A percentile compares a stretch with the other conserved stretches of the same genome.
These are phyloP conservation scores for Coemansia sp. DNA, from an alignment of 192 early-diverging fungal genomes.

Conservation along the genomic window DNA sequence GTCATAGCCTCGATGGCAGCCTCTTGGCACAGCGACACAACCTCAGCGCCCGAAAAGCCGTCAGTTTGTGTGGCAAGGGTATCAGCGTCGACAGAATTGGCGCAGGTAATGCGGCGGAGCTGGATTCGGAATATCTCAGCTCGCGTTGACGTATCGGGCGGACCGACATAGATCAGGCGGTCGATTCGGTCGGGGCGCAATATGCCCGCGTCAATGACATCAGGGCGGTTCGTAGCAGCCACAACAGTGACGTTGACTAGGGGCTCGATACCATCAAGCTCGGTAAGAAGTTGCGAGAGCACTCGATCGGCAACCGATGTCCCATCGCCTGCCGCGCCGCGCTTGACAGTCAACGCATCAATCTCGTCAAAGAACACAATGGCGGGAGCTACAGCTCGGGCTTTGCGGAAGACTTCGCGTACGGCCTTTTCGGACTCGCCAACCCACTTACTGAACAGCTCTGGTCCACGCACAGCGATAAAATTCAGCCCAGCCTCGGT, in stretches of 20 bases:
- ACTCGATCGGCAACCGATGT: constrained; percentile 93
- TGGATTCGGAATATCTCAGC: constrained; percentile 81
- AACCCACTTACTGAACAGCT: constrained; percentile 99
- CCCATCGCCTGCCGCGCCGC: constrained; percentile 63
- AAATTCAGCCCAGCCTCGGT: constrained; percentile 97
- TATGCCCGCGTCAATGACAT: constrained; percentile 91
- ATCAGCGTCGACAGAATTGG: constrained; percentile 64
- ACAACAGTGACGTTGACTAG: constrained; percentile 95
- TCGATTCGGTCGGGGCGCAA: constrained; percentile 95
- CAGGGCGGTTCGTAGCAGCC: constrained; percentile 96
- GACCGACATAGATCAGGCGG: constrained; percentile 89
- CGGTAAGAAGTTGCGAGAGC: constrained; percentile 89
- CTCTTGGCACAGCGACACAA: constrained; percentile 90
- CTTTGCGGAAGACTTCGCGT: constrained; percentile 91
- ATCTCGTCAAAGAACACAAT: constrained; percentile 99
- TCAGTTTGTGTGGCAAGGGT: constrained; percentile 68
- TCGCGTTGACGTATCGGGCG: constrained; percentile 77
- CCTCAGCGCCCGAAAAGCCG: constrained; percentile 95
- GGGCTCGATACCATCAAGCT: constrained; percentile 96
- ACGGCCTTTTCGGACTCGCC: constrained; percentile 98
- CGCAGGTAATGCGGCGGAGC: constrained; percentile 69
- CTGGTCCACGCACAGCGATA: constrained; percentile 97
- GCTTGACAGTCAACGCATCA: constrained; percentile 88
- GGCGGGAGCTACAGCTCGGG: constrained; percentile 88
- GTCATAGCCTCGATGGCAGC: constrained; percentile 92